Conservation (phyloP, 805 yeast genomes). For the Wickerhamomyces silvicola region DNA sequence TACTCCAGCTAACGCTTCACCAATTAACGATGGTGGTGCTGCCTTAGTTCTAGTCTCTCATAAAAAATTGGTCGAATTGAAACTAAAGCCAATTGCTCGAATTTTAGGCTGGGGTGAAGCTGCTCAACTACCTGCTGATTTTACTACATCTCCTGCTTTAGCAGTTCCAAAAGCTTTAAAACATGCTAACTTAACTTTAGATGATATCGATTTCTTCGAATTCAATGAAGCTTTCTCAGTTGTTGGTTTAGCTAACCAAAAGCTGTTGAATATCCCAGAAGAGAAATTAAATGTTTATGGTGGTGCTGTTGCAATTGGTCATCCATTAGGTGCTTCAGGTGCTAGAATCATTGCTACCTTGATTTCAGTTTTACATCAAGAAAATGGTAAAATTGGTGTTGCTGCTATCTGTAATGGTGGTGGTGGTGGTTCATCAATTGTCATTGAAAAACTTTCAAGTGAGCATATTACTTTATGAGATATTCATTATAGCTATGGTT, state of each 20-base stretch:
- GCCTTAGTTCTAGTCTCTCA: conserved; percentile 87
- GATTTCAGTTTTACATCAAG: conserved; percentile 73
- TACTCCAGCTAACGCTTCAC: conserved; percentile 95
- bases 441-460: conserved; percentile 59
- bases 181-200: conserved; percentile 62
- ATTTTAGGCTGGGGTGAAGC: conserved; percentile 98
- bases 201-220: conserved; percentile 84
- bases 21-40: conserved; percentile 97
- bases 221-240: conserved; percentile 97
- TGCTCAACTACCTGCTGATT: conserved; percentile 89
- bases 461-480: conserved; percentile 19
- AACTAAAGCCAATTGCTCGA: conserved; percentile 82
- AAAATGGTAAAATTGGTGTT: conserved; percentile 80
- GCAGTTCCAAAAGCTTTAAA: conserved; percentile 95
- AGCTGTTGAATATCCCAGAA: conserved; percentile 54
- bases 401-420: conserved; percentile 99
- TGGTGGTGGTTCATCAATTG: conserved; percentile 95
- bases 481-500: neutral
- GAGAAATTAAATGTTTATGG: conserved; percentile 83
- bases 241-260: conserved; percentile 86
- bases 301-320: conserved; percentile 95
- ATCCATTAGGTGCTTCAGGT: conserved; percentile 95
- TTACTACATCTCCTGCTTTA: conserved; percentile 92
- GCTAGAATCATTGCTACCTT: conserved; percentile 89
- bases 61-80: conserved; percentile 75